Base-by-base conservation (phyloP, 2,329 filamentous ascomycete genomes). In the Trichoderma endophyticum region DNA sequence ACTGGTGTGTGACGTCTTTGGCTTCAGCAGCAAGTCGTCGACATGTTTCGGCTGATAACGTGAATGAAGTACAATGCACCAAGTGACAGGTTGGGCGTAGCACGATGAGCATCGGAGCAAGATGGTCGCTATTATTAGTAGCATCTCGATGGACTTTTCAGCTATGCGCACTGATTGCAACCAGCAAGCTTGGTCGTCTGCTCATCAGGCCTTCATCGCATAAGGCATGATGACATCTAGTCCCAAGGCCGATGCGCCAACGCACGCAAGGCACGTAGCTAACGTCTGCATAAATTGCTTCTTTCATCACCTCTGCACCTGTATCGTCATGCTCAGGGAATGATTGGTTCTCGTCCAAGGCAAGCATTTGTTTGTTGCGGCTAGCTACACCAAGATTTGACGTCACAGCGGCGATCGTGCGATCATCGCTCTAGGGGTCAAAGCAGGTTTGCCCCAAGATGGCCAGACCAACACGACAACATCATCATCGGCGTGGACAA, bases 401-500 rank as follows among this genome's bases (percentile, higher is more conserved):
- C 74, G 76, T 77, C 76, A 77, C 73, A 24, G 54, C 57, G 71
- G 34, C 34, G 74, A 74, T 73, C 70, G 21, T 24, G 51, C 39
- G 56, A 43, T 71, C 59, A 67, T 71, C 57, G 36, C n/a, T 59
- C 30, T 18, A 34, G 54, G 57, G 26, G 70, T 28, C 30, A 4
- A 71, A 71, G 28, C 70, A 71, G 70, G 70, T 71, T 71, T 71
- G 43, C 57, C 21, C 64, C 21, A 26, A 32, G 30, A 26, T 18
- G n/a, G 30, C n/a, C 21, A 14, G 7, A 36, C 48, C 2, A 30
- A 8, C 11, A 26, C 30, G 24, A 8, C 30, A 51, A 14, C 30
- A 54, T 70, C 57, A 62, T 70, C 67, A 51, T 59, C 51, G 5
- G 51, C 21, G 51, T 59, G 18, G 15, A 30, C 43, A 51, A 14